These are phyloP conservation scores for Tylopilus sp. DNA, from an alignment of 768 basidiomycete genomes.

Conservation along the genomic window DNA sequence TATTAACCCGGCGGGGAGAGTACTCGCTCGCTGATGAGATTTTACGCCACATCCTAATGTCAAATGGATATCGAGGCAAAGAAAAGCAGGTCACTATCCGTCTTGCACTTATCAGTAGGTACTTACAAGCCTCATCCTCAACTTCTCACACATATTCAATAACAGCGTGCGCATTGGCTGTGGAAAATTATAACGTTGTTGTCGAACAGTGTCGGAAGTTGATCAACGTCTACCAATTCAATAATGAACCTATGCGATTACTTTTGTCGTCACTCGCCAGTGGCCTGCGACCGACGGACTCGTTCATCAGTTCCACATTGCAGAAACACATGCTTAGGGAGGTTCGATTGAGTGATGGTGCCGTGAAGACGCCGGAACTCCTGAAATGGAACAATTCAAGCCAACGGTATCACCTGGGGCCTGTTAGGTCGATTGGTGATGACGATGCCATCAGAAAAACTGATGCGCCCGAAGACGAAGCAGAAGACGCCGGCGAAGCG, in stretches of 20 bases:
- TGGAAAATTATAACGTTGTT: conserved; percentile 51
- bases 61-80: conserved; percentile 66
- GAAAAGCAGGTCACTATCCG: conserved; percentile 68
- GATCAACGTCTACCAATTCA: conserved; percentile 74
- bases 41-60: conserved; percentile 68
- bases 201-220: conserved; percentile 78
- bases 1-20: conserved; percentile 59
- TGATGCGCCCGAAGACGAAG: conserved; percentile 32
- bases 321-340: conserved; percentile 86
- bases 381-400: conserved; percentile 60
- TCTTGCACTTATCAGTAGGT: conserved; percentile 68
- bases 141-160: background rate
- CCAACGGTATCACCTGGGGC: conserved; percentile 52
- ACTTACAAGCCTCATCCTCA: background rate
- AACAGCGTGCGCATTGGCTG: conserved; percentile 70
- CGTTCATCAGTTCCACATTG: conserved; percentile 72
- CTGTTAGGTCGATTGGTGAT: conserved; percentile 18
- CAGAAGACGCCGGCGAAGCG: conserved; percentile 27
- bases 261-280: conserved; percentile 70
- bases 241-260: conserved; percentile 81
- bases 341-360: conserved; percentile 63
- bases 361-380: conserved; percentile 57
- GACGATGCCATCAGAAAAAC: conserved; percentile 16
- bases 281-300: conserved; percentile 66
- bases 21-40: conserved; percentile 71